Base-by-base conservation (phyloP, 129 eudicot species). In the Pulicaria dysenterica region DNA sequence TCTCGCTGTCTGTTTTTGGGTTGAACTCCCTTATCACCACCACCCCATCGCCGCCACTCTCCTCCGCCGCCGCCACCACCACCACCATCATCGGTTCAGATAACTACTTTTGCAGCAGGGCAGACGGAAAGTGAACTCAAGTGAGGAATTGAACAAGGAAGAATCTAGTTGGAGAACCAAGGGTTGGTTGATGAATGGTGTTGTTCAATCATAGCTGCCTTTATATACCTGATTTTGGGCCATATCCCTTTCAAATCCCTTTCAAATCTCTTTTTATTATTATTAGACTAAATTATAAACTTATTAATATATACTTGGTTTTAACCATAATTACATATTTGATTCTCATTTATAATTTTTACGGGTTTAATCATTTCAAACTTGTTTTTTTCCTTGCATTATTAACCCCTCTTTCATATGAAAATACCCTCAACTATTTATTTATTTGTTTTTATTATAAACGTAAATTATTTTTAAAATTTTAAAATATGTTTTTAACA, bases 1-100 rank as follows among this genome's bases (percentile, higher is more conserved):
- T 70, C 4, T 48, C 49, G 13, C 77, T n/a, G 71, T 95, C 99
- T 15, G 62, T 82, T 72, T 81, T 79, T 0, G 64, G 81, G 50
- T 94, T 94, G 63, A 72, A 94, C 12, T 86, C 88, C 50, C 99
- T 68, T 11, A 87, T 83, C 19, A 63, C 77, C 70, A 58, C 76
- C 65, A 11, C 66, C 14, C 58, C 44, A 12, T 15, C 64, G 16
- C 51, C 31, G 51, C 62, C 80, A 34, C 17, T 77, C 49, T 51
- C 80, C 45, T 66, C 81, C 55, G 51, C 81, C 41, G 69, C 81
- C 78, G 47, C 81, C 81, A 69, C 76, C 81, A 79, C 81, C 41
- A 66, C 81, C 78, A 53, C 81, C 81, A 69, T 73, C 81, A 79
- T 75, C 9, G 24, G 39, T 5, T 10, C 46, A 5, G 12, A 5